A percentile compares a stretch with the other conserved stretches of the same genome.
phyloP scores from a whole-genome alignment of 257 asterid species.

The Nicotiana sylvestris region DNA sequence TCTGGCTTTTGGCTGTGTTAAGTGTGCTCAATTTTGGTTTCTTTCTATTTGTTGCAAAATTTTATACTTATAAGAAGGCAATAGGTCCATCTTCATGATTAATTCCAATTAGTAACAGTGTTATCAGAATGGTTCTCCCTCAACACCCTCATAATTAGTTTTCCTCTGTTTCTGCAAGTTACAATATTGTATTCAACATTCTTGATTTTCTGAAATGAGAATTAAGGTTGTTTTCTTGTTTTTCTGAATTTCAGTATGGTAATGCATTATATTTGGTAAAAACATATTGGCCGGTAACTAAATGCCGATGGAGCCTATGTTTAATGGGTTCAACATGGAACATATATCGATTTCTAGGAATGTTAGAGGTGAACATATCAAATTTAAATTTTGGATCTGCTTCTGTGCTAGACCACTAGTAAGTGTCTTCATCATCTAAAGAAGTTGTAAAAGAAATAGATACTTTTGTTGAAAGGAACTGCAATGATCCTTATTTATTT shows the following conservation, averaged over 20 bases:
- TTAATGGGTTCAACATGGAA: too few relatives aligned
- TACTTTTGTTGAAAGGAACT: background rate
- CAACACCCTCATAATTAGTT: background rate
- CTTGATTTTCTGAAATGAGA: background rate
- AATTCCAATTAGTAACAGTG: background rate
- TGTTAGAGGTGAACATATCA: too few relatives aligned
- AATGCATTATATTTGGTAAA: too few relatives aligned
- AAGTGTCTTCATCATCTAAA: background rate
- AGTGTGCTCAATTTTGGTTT: conserved; percentile 47
- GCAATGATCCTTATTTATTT: background rate
- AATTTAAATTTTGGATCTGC: background rate
- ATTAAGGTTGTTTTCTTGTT: background rate
- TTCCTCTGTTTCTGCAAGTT: background rate
- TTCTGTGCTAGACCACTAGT: background rate
- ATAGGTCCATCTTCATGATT: conserved; percentile 8
- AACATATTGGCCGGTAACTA: too few relatives aligned
- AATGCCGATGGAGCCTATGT: too few relatives aligned
- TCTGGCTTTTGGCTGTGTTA: conserved; percentile 61
- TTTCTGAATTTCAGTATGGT: background rate
- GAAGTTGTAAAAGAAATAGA: background rate
- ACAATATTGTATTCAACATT: background rate
- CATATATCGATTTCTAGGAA: too few relatives aligned
- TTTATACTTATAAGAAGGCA: conserved; percentile 37
- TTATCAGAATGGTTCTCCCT: background rate
- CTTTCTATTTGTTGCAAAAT: conserved; percentile 40